Conservation (phyloP, 176 grass and related monocot species). For the Bromus sterilis region DNA sequence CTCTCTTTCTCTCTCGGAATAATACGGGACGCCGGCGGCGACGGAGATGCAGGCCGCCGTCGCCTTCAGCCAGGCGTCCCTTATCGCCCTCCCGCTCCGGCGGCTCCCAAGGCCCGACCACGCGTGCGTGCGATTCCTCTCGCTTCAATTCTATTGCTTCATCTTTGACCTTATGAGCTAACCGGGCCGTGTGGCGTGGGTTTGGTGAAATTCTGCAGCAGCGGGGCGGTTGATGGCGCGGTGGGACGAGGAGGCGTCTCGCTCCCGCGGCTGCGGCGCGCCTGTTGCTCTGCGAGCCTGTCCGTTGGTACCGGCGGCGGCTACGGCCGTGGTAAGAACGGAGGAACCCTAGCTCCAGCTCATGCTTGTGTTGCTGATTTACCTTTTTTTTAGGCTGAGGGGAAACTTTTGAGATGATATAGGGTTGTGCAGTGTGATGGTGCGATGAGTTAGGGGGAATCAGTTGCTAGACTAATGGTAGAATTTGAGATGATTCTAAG, state of each 20-base stretch:
- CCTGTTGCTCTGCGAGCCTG: constrained; percentile 39
- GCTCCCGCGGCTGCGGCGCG: constrained; percentile 1
- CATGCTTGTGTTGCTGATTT: background rate
- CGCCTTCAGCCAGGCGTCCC: constrained; percentile 30
- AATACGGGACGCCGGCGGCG: background rate
- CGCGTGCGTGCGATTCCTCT: background rate
- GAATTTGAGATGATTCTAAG: background rate
- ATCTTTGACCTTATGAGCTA: background rate
- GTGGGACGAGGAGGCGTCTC: background rate
- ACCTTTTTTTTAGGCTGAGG: too few species aligned
- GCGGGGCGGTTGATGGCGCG: background rate
- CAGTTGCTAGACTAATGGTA: background rate
- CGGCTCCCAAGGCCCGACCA: background rate
- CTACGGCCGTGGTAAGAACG: constrained; percentile 37
- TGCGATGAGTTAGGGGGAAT: background rate
- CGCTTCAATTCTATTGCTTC: background rate
- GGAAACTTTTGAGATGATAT: background rate
- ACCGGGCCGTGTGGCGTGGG: background rate
- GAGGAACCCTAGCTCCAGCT: background rate
- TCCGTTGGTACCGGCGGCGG: constrained; percentile 29
- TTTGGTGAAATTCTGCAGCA: background rate
- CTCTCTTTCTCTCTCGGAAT: too few species aligned
- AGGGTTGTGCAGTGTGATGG: background rate
- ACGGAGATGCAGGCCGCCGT: constrained; percentile 46
- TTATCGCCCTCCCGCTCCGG: constrained; percentile 17